Evolutionary conservation across 345 rosid genomes (phyloP).

Genomic region (Camelina hispida): DNA sequence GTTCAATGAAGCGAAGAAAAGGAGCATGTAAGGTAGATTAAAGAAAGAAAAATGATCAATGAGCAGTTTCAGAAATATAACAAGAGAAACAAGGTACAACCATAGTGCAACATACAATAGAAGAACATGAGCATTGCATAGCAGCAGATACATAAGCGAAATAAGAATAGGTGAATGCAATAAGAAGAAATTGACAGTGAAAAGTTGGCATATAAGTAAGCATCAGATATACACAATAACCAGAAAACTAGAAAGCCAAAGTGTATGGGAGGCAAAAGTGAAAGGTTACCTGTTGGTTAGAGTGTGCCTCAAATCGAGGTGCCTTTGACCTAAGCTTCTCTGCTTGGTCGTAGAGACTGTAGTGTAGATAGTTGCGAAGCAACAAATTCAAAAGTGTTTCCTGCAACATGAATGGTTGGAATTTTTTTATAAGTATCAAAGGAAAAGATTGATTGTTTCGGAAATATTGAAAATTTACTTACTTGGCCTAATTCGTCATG

Average conservation of each 20-base stretch:
- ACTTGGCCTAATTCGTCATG: conserved; percentile 96
- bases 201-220: conserved; percentile 7
- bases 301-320: conserved; percentile 91
- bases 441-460: conserved; percentile 13
- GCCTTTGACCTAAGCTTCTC: conserved; percentile 92
- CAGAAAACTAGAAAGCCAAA: background rate
- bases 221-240: conserved; percentile 1
- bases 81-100: background rate
- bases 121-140: background rate
- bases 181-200: background rate
- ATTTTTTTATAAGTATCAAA: background rate
- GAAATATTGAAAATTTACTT: conserved; percentile 5
- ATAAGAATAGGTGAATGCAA: background rate
- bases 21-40: background rate
- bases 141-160: background rate
- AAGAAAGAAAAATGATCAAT: background rate
- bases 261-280: background rate
- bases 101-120: background rate
- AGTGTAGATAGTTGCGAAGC: conserved; percentile 82
- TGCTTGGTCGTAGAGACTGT: conserved; percentile 85
- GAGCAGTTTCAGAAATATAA: background rate
- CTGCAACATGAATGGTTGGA: conserved; percentile 48
- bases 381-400: conserved; percentile 87
- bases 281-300: conserved; percentile 75
- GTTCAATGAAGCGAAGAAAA: conserved; percentile 6